Evolutionary conservation across 2,329 filamentous ascomycete genomes (phyloP).

Genomic region (Fusarium sp.): DNA sequence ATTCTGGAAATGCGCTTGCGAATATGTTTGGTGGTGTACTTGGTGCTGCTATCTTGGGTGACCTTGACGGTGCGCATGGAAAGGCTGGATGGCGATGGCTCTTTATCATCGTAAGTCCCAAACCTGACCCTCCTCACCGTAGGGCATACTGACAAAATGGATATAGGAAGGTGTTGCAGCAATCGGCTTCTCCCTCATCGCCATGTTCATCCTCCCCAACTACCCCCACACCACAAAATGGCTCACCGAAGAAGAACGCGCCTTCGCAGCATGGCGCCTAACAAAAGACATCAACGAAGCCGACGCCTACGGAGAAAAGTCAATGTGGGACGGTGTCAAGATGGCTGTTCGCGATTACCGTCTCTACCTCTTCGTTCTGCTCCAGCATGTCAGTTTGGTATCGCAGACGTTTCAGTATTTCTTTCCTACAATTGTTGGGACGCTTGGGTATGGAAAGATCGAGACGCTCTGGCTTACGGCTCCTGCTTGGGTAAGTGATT

Average conservation of each 20-base stretch:
- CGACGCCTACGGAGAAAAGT: constrained; percentile 53
- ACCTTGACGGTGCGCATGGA: constrained; percentile 60
- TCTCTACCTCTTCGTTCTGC: constrained; percentile 65
- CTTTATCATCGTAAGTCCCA: constrained; percentile 65
- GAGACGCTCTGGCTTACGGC: constrained; percentile 68
- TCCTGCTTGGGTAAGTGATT: constrained; percentile 64
- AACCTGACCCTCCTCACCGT: rapidly evolving
- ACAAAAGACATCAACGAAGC: constrained; percentile 61
- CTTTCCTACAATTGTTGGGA: constrained; percentile 73
- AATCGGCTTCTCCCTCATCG: constrained; percentile 52
- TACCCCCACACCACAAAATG: constrained; percentile 66
- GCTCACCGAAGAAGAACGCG: constrained; percentile 62
- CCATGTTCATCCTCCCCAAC: constrained; percentile 60
- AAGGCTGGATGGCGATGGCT: constrained; percentile 74
- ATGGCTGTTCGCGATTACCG: constrained; percentile 62
- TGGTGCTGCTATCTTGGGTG: constrained; percentile 61
- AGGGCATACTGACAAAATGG: not conserved
- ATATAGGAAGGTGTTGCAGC: constrained; percentile 55
- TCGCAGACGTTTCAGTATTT: constrained; percentile 73
- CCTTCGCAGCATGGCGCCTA: constrained; percentile 65
- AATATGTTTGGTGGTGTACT: constrained; percentile 65
- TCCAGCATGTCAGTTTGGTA: constrained; percentile 65
- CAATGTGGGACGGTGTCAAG: constrained; percentile 59
- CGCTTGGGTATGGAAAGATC: constrained; percentile 67
- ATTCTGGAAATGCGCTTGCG: constrained; percentile 67